Percentiles rank a stretch among this genome's conserved stretches.
Evolutionary conservation across 2,329 filamentous ascomycete species (phyloP).

Genomic region (Sporothrix brasiliensis): DNA sequence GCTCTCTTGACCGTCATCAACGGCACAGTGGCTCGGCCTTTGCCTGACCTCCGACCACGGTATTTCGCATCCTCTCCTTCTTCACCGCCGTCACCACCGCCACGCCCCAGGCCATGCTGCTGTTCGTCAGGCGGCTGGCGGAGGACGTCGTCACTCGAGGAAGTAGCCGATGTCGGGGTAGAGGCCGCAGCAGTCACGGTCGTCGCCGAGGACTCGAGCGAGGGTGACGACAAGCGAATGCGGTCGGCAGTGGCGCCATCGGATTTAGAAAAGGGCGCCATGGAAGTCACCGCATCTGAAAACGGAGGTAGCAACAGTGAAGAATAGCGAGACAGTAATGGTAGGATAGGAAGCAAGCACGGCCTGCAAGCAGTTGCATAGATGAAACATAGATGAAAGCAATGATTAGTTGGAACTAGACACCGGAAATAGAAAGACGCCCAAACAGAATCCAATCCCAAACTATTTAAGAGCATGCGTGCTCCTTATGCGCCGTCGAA

Average conservation of each 20-base stretch:
- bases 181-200: neutral
- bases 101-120: slow-evolving; percentile 75
- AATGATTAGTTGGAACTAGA: neutral
- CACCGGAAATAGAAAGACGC: neutral
- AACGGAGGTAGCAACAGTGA: neutral
- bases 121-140: slow-evolving; percentile 56
- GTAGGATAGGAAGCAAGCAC: neutral
- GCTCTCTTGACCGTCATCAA: neutral
- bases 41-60: slow-evolving; percentile 62
- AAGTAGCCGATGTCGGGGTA: neutral
- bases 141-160: slow-evolving; percentile 22
- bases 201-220: neutral
- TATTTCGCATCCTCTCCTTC: slow-evolving; percentile 69
- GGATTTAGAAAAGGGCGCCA: neutral
- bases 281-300: too few species aligned
- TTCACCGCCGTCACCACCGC: slow-evolving; percentile 63
- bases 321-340: neutral
- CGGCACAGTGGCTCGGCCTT: slow-evolving; percentile 62
- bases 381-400: neutral
- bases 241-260: neutral
- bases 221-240: neutral
- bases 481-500: slow-evolving; percentile 8
- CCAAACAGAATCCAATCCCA: neutral
- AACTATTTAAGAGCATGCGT: slow-evolving; percentile 20
- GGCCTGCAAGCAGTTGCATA: neutral